Percentiles rank a stretch among this genome's conserved stretches.
Conservation (phyloP, 2,329 filamentous ascomycete genomes). For the Neopestalotiopsis sp. region DNA sequence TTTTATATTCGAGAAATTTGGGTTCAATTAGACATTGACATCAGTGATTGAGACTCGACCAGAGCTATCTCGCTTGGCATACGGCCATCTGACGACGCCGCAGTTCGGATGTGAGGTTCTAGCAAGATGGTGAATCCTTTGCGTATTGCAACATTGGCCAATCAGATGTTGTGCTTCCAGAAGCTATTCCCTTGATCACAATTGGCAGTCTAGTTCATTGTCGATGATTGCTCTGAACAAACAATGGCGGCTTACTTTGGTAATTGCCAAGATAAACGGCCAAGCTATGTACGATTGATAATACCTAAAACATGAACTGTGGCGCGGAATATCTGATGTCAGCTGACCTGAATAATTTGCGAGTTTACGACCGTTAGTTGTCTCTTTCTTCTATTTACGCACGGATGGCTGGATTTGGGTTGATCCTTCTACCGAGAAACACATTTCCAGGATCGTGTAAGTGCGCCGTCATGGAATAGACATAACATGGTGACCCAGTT, state of each 20-base stretch:
- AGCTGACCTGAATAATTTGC: neutral
- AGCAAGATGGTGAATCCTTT: neutral
- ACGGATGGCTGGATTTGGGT: neutral
- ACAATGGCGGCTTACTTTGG: neutral
- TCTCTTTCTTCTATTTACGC: neutral
- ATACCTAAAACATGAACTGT: neutral
- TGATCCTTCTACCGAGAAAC: neutral
- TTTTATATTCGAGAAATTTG: neutral
- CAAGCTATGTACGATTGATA: neutral
- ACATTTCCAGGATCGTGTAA: neutral
- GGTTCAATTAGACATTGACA: neutral
- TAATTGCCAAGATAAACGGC: constrained; percentile 1
- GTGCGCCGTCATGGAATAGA: neutral
- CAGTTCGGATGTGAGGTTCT: neutral
- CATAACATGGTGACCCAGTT: neutral
- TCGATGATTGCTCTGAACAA: neutral
- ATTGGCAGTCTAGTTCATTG: neutral
- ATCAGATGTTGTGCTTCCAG: neutral
- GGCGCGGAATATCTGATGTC: constrained; percentile 1
- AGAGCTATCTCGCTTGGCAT: neutral
- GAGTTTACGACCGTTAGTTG: neutral
- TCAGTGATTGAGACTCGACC: neutral
- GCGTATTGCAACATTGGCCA: neutral
- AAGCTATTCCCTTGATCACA: neutral
- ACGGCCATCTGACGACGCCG: neutral